Base-by-base conservation (phyloP, 2,329 filamentous ascomycete genomes). In the Ophiostoma australiae region DNA sequence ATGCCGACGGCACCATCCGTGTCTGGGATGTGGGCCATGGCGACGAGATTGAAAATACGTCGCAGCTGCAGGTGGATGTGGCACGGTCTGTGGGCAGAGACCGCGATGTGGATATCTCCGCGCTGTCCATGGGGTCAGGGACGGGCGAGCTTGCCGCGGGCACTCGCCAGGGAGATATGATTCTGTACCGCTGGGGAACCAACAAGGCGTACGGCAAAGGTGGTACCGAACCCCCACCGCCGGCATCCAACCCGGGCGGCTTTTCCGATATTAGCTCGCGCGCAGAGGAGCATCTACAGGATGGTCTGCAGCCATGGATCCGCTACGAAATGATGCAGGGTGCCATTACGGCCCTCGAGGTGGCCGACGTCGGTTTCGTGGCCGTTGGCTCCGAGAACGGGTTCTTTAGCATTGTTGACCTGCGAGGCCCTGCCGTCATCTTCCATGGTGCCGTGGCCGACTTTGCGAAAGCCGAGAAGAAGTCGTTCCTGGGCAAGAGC, bases 331-430 rank as follows among this genome's bases (percentile, higher is more conserved):
- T 94, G 85, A 87, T 91, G 78, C 89, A 93, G 76, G 95, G 94
- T 0, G 84, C 91, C 1, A 89, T 97, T 41, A 94, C 88, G 31
- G 91, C 90, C 0, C 77, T 96, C 52, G 90, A 92, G 72, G 88
- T 95, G 71, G 95, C 93, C n/a, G 92, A 97, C 78, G 89, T 98
- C 15, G 95, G 95, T 0, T 99, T 99, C 77, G 87, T 97, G 13
- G 94, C 90, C 13, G 89, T 91, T 39, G 95, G 93, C 0, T 97
- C 93, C 11, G 91, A 97, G 78, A 87, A 88, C 55, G 95, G 95
- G 2, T 88, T 88, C 74, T 80, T 99, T 52, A 90, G 87, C 10
- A 86, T 99, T 52, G 87, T 98, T 69, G 95, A 99, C 78, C 84
- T 99, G 73, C 89, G 95, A 72, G 94, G 94, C 0, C 95, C 95